Conservation (phyloP, 2,329 filamentous ascomycete genomes). For the Orbilia javanica region DNA sequence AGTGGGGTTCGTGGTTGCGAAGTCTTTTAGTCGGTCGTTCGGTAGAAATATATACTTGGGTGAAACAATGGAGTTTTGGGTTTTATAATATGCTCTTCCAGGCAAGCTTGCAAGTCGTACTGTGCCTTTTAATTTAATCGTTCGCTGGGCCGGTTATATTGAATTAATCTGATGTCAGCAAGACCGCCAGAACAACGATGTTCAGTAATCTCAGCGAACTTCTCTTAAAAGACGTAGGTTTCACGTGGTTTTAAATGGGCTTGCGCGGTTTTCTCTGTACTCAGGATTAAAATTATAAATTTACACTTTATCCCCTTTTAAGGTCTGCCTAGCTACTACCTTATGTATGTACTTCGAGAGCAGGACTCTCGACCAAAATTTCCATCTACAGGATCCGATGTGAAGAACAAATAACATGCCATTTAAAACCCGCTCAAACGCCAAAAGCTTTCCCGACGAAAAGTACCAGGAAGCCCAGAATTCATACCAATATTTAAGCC, state of each 20-base stretch:
- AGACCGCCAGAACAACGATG: neutral
- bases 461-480: too few relatives aligned
- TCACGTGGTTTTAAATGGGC: neutral
- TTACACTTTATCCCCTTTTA: neutral
- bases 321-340: too few relatives aligned
- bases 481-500: neutral
- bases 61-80: constrained; percentile 2
- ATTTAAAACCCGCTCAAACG: neutral
- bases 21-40: constrained; percentile 1
- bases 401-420: neutral
- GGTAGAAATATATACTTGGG: neutral
- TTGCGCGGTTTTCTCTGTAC: too few relatives aligned
- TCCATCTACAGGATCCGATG: neutral
- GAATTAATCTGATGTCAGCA: constrained; percentile 40
- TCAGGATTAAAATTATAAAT: neutral
- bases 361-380: too few relatives aligned
- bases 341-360: neutral
- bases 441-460: too few relatives aligned
- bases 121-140: neutral
- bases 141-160: neutral
- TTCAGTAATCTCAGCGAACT: constrained; percentile 28
- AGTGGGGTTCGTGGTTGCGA: neutral
- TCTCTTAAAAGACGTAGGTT: too few relatives aligned
- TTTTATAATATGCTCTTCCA: too few relatives aligned
- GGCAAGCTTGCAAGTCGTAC: too few relatives aligned